Conservation (phyloP, 2,329 filamentous ascomycete species). For the Xylariaceae sp. region DNA sequence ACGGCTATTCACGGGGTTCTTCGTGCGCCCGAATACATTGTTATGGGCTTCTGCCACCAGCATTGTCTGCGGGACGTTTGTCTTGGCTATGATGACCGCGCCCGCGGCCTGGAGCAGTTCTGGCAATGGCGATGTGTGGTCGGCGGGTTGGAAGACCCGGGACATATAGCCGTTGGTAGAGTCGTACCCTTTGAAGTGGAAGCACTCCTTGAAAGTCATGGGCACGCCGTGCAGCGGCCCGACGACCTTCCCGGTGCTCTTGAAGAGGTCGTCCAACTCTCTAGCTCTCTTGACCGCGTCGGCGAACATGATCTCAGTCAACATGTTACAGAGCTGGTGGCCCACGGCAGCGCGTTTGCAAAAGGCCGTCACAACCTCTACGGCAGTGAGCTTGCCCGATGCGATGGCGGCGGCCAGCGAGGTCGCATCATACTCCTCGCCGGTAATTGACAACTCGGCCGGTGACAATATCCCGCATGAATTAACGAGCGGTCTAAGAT, state of each 20-base stretch:
- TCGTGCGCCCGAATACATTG: slow-evolving; percentile 30
- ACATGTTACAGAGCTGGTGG: slow-evolving; percentile 44
- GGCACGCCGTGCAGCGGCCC: slow-evolving; percentile 58
- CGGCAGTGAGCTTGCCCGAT: slow-evolving; percentile 25
- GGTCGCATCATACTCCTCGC: slow-evolving; percentile 27
- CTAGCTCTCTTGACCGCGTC: slow-evolving; percentile 42
- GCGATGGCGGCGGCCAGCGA: slow-evolving; percentile 29
- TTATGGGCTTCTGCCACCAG: slow-evolving; percentile 28
- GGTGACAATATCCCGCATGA: slow-evolving; percentile 22
- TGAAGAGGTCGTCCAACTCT: slow-evolving; percentile 42
- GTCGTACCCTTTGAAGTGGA: slow-evolving; percentile 34
- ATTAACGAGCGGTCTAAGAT: slow-evolving; percentile 24
- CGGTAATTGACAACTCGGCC: slow-evolving; percentile 24
- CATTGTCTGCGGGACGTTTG: slow-evolving; percentile 32
- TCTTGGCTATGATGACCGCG: slow-evolving; percentile 27
- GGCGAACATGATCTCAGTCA: slow-evolving; percentile 48
- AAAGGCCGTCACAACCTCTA: slow-evolving; percentile 43
- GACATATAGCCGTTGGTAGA: slow-evolving; percentile 37
- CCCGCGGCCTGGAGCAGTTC: slow-evolving; percentile 24
- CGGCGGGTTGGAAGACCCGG: slow-evolving; percentile 22
- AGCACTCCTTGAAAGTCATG: slow-evolving; percentile 43
- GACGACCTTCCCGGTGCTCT: slow-evolving; percentile 43
- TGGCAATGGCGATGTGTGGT: slow-evolving; percentile 23
- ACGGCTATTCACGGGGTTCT: slow-evolving; percentile 26
- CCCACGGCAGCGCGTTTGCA: slow-evolving; percentile 53